phyloP scores from a whole-genome alignment of 2,329 filamentous ascomycete genomes.

The Xylaria multiplex region DNA sequence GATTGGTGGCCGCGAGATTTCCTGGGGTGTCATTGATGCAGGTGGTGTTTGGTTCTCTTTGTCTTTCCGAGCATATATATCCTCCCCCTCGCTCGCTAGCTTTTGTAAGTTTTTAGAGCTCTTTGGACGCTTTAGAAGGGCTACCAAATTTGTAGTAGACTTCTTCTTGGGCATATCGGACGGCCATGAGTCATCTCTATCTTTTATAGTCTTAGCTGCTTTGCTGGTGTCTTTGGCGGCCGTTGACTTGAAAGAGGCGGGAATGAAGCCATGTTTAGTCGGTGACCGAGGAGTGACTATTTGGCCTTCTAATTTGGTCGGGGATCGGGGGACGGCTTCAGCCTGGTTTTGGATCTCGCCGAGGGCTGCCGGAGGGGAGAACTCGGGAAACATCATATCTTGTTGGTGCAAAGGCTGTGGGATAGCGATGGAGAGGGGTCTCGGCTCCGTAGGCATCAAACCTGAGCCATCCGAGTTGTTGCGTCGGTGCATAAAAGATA shows the following conservation, averaged over 20 bases:
- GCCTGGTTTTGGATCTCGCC: conserved; percentile 66
- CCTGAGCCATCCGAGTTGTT: conserved; percentile 57
- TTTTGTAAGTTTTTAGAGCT: conserved; percentile 74
- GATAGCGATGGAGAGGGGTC: conserved; percentile 40
- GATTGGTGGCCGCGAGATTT: conserved; percentile 71
- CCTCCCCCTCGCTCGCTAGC: conserved; percentile 62
- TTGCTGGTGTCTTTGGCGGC: conserved; percentile 50
- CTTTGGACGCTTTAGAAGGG: conserved; percentile 78
- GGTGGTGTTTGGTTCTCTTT: conserved; percentile 84
- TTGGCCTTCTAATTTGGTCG: conserved; percentile 39
- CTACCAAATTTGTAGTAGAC: conserved; percentile 83
- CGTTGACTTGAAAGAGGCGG: conserved; percentile 54
- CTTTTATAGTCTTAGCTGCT: conserved; percentile 52
- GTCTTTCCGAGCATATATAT: conserved; percentile 66
- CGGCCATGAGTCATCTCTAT: conserved; percentile 57
- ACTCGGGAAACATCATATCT: conserved; percentile 50
- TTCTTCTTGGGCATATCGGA: conserved; percentile 76
- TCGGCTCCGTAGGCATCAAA: conserved; percentile 46
- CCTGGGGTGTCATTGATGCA: conserved; percentile 54
- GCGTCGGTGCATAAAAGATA: conserved; percentile 61
- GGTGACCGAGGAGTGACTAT: conserved; percentile 42
- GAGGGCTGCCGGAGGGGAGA: conserved; percentile 58
- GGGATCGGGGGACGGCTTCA: conserved; percentile 43
- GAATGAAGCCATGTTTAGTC: conserved; percentile 43
- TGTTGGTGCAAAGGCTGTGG: conserved; percentile 41